Evolutionary conservation across 2,329 filamentous ascomycete species (phyloP), one percentile per base, ranked within the genome.

Genomic region (Colletotrichum agaves): DNA sequence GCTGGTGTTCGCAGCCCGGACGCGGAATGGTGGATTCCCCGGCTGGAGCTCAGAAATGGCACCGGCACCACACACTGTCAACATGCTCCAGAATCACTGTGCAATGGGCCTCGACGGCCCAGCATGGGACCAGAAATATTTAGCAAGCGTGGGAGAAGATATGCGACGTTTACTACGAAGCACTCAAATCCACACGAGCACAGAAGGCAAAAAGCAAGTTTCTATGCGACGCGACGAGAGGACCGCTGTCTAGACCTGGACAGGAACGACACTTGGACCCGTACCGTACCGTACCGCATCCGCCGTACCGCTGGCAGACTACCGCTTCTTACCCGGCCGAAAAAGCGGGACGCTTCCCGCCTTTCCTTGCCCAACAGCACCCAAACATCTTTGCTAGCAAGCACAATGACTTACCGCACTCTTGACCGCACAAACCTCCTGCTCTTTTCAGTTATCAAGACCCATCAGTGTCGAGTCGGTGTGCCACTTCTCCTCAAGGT

Each of bases 1-100:
- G 46, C 58, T 62, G 49, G 49, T 39, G 60, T 63, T 63, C 60
- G 60, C 60, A 62, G 27, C 49, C 33, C 33, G 44, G 52, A 19
- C 12, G 43, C 17, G 5, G 43, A n/a, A 6, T 39, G 35, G 53
- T 57, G 37, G 53, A 31, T 53, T 23, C 8, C 13, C 27, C 19
- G 27, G 47, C 27, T 35, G 41, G 10, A 57, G 23, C 55, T 46
- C 27, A 33, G 49, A 52, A 19, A 52, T 37, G 49, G 49, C 49
- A 33, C 49, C 31, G 31, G 10, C 31, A 31, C 23, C 19, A 37
- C 10, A 37, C 33, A 37, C 35, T n/a, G 1, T 19, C 12, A 46
- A 46, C 10, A 46, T 6, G 27, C 5, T 27, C 27, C 27, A 27
- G 27, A 8, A 19, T 44, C 41, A 44, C 15, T 7, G 41, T 27